These are phyloP conservation scores for Metschnikowia amazonensis DNA, from an alignment of 805 yeast genomes.

Conservation along the genomic window DNA sequence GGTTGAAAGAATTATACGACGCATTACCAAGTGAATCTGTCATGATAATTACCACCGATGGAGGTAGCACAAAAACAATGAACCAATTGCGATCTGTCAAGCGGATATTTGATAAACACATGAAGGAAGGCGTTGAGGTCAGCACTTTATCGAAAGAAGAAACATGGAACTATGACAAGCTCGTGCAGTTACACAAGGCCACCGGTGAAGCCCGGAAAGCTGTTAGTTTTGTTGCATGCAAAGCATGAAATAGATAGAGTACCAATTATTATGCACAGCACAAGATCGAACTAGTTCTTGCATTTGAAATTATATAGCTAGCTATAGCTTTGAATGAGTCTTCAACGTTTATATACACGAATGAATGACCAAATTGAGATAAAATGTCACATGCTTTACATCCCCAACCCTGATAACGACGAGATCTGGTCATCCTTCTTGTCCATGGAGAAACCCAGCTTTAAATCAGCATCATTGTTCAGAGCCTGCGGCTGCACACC, in stretches of 20 bases:
- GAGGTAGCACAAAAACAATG: constrained; percentile 55
- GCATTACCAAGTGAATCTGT: constrained; percentile 56
- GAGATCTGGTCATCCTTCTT: constrained; percentile 25
- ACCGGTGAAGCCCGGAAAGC: constrained; percentile 57
- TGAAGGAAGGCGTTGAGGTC: constrained; percentile 41
- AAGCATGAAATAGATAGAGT: neutral
- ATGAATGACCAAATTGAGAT: too few species aligned
- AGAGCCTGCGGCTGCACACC: constrained; percentile 22
- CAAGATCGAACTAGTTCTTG: neutral
- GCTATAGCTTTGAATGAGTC: constrained; percentile 1
- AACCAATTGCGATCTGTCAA: constrained; percentile 42
- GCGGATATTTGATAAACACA: constrained; percentile 41
- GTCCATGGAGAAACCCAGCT: constrained; percentile 22
- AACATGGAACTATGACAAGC: constrained; percentile 54
- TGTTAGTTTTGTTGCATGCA: constrained; percentile 46
- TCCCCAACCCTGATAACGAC: constrained; percentile 21
- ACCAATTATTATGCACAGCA: constrained; percentile 1
- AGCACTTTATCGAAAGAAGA: constrained; percentile 37
- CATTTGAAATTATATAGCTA: constrained; percentile 1
- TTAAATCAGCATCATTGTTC: constrained; percentile 19
- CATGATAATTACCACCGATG: constrained; percentile 58
- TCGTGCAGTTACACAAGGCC: constrained; percentile 43
- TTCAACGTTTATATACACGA: neutral
- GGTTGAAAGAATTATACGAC: constrained; percentile 48
- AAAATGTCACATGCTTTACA: constrained; percentile 6